Evolutionary conservation across 495 filamentous ascomycete genomes (phyloP).

Genomic region (Hypoxylon crocopeplum): DNA sequence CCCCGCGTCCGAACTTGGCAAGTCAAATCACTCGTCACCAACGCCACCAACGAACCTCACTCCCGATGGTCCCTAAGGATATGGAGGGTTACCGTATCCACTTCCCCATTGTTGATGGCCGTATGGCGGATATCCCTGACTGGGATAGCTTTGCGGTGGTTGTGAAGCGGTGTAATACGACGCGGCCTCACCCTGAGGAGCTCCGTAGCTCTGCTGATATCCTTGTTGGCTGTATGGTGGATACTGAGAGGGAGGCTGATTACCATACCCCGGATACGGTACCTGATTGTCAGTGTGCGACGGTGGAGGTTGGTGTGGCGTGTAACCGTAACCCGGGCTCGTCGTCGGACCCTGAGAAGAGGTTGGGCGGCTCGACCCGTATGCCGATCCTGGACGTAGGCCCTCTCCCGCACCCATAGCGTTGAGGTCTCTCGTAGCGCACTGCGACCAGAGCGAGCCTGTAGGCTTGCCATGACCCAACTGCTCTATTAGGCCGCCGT

Average conservation of each 20-base stretch:
- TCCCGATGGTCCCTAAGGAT: not conserved
- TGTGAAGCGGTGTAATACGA: conserved; percentile 30
- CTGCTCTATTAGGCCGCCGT: conserved; percentile 44
- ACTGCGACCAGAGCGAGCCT: conserved; percentile 59
- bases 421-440: conserved; percentile 50
- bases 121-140: conserved; percentile 35
- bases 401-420: conserved; percentile 39
- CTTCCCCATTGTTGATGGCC: conserved; percentile 37
- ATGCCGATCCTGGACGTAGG: conserved; percentile 24
- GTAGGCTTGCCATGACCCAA: conserved; percentile 58
- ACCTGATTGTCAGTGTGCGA: not conserved
- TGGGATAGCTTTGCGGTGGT: conserved; percentile 19
- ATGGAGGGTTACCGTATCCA: conserved; percentile 30
- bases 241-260: conserved; percentile 11
- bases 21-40: not conserved
- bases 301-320: conserved; percentile 11
- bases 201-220: conserved; percentile 21
- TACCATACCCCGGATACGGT: conserved; percentile 15
- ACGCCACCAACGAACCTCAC: conserved; percentile 2
- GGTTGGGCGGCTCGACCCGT: conserved; percentile 23
- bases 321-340: conserved; percentile 24
- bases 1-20: not conserved
- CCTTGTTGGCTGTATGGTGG: conserved; percentile 23
- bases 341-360: conserved; percentile 19
- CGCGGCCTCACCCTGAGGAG: conserved; percentile 36